Conservation (phyloP, 2,329 filamentous ascomycete genomes). For the Calonectria hawksworthii region DNA sequence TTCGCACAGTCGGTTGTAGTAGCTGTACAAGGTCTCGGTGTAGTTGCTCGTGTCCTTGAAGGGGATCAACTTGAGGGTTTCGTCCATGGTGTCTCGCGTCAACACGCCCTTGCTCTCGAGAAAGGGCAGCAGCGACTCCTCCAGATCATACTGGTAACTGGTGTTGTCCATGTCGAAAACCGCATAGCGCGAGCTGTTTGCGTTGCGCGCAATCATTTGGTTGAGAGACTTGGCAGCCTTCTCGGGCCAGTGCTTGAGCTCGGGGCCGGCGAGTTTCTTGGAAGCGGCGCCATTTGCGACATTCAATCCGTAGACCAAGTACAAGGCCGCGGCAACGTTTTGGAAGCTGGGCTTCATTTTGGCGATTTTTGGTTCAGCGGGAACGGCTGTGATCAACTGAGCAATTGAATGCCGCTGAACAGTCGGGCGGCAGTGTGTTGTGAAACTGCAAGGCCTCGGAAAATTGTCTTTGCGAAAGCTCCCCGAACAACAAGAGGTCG, state of each 20-base stretch:
- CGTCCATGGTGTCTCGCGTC: constrained; percentile 57
- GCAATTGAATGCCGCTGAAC: not conserved
- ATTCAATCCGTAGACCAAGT: constrained; percentile 32
- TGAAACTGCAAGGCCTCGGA: not conserved
- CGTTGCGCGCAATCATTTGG: constrained; percentile 55
- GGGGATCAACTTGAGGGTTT: constrained; percentile 55
- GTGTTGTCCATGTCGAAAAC: constrained; percentile 63
- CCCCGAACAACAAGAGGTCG: not conserved
- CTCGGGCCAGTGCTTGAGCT: constrained; percentile 53
- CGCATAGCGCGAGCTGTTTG: constrained; percentile 54
- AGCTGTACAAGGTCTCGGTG: constrained; percentile 60
- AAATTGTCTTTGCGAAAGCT: not conserved
- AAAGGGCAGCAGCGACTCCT: constrained; percentile 59
- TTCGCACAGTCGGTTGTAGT: constrained; percentile 59
- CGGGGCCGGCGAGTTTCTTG: constrained; percentile 35
- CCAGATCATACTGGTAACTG: constrained; percentile 57
- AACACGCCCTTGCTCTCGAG: constrained; percentile 58
- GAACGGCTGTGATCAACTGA: not conserved
- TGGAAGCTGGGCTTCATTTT: constrained; percentile 34
- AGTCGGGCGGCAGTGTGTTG: not conserved
- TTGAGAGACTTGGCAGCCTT: constrained; percentile 52
- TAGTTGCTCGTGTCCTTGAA: constrained; percentile 56
- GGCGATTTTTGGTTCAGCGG: not conserved
- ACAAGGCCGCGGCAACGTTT: constrained; percentile 32
- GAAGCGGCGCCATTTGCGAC: constrained; percentile 28